Conservation (phyloP, 345 rosid genomes). For the Nasturtium officinale region DNA sequence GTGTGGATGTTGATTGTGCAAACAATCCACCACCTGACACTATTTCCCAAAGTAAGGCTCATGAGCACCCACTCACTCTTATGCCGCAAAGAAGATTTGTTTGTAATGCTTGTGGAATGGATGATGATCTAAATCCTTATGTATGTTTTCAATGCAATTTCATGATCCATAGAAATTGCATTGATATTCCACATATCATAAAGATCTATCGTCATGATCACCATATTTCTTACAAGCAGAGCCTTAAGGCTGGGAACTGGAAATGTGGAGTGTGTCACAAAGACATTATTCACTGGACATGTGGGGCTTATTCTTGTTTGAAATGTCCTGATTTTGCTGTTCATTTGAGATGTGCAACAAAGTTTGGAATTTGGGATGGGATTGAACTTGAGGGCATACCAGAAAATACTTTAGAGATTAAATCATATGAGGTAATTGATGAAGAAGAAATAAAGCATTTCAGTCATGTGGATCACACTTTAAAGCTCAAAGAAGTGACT, state of each 20-base stretch:
- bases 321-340: neutral
- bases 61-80: constrained; percentile 24
- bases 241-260: neutral
- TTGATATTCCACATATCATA: constrained; percentile 4
- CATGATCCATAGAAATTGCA: constrained; percentile 23
- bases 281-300: constrained; percentile 6
- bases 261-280: constrained; percentile 16
- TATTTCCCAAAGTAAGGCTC: neutral
- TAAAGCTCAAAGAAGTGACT: constrained; percentile 1
- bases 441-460: constrained; percentile 14
- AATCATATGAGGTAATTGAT: neutral
- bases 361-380: constrained; percentile 14
- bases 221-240: neutral
- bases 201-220: constrained; percentile 1
- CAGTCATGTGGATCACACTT: neutral
- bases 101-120: constrained; percentile 31
- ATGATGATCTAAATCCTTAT: constrained; percentile 23
- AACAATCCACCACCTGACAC: constrained; percentile 19
- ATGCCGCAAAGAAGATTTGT: constrained; percentile 7
- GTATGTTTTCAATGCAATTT: too few species aligned
- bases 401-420: neutral
- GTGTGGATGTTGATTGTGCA: constrained; percentile 16
- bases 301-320: constrained; percentile 16
- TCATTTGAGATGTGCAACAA: constrained; percentile 31
- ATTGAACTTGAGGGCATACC: constrained; percentile 10